These are phyloP conservation scores for Linnemannia schmuckeri DNA, from an alignment of 192 early-diverging fungal genomes.

Conservation along the genomic window DNA sequence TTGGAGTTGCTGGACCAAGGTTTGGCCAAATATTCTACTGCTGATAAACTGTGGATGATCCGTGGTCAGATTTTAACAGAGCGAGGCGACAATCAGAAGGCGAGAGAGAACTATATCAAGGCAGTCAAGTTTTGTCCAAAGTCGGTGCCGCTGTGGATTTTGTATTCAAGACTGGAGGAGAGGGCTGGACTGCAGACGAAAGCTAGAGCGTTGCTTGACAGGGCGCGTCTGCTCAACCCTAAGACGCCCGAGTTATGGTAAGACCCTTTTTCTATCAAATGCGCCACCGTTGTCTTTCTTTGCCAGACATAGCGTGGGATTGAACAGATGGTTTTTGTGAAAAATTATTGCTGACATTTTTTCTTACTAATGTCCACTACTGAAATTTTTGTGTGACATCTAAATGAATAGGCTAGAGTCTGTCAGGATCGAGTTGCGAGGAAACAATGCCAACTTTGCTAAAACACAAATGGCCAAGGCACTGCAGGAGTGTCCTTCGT, in stretches of 20 bases:
- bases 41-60: conserved; percentile 96
- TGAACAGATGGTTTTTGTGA: background rate
- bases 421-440: conserved; percentile 82
- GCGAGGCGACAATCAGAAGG: conserved; percentile 67
- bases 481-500: conserved; percentile 91
- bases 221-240: conserved; percentile 86
- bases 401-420: conserved; percentile 68
- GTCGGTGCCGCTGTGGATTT: conserved; percentile 84
- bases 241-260: conserved; percentile 87
- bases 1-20: conserved; percentile 76
- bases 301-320: background rate
- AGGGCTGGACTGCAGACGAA: conserved; percentile 72
- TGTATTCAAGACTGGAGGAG: conserved; percentile 86
- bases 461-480: conserved; percentile 87
- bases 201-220: conserved; percentile 88
- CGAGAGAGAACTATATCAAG: conserved; percentile 77
- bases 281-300: background rate
- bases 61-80: conserved; percentile 85
- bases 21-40: conserved; percentile 76
- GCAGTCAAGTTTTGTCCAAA: conserved; percentile 85
- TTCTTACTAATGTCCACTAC: background rate
- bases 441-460: conserved; percentile 76
- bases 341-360: background rate
- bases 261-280: background rate
- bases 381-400: conserved; percentile 1